Evolutionary conservation across 2,329 filamentous ascomycete genomes (phyloP).

Genomic region (Epichloe sp.): DNA sequence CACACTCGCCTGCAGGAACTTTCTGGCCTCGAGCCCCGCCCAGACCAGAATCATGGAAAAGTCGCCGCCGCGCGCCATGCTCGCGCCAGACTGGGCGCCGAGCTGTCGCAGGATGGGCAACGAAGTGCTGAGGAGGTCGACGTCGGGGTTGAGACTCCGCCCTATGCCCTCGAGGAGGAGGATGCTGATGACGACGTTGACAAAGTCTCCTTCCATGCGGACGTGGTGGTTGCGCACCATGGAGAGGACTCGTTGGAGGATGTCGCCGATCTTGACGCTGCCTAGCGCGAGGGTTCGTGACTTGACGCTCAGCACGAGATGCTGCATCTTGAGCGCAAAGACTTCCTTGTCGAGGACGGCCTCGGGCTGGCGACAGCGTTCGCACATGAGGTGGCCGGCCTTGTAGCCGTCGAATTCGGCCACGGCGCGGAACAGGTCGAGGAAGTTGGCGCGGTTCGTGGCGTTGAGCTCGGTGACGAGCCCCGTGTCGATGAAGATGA

Average conservation of each 20-base stretch:
- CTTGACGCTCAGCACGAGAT: conserved; percentile 85
- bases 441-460: conserved; percentile 76
- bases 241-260: conserved; percentile 73
- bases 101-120: conserved; percentile 83
- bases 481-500: conserved; percentile 96
- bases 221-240: conserved; percentile 94
- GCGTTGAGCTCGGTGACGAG: conserved; percentile 88
- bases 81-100: conserved; percentile 60
- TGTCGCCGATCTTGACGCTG: conserved; percentile 91
- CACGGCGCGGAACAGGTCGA: conserved; percentile 89
- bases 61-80: conserved; percentile 58
- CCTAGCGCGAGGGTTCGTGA: conserved; percentile 80
- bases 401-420: conserved; percentile 96
- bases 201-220: conserved; percentile 88
- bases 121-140: conserved; percentile 77
- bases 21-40: conserved; percentile 78
- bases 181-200: conserved; percentile 95
- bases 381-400: conserved; percentile 89
- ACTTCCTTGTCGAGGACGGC: conserved; percentile 80
- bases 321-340: conserved; percentile 93
- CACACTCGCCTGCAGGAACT: conserved; percentile 79
- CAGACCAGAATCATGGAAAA: conserved; percentile 83
- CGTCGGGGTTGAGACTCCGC: conserved; percentile 67
- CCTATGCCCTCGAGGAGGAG: conserved; percentile 90
- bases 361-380: conserved; percentile 83